These are phyloP conservation scores for Apiospora malaysiana DNA, from an alignment of 2,329 filamentous ascomycete genomes.

Conservation along the genomic window DNA sequence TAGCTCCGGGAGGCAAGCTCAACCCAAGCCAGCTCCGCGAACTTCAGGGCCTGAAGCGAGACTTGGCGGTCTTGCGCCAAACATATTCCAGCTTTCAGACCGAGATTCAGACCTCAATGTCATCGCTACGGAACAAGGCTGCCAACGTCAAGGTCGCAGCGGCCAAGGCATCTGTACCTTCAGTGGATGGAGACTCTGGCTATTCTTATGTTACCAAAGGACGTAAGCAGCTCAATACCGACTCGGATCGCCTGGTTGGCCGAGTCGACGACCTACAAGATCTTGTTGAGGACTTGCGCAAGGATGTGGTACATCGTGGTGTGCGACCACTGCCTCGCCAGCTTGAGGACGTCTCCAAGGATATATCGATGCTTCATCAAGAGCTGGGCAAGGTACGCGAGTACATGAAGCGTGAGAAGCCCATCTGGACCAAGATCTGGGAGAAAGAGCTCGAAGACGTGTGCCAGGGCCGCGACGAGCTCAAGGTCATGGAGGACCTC, in stretches of 20 bases:
- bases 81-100: constrained; percentile 91
- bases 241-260: constrained; percentile 88
- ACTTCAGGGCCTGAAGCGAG: constrained; percentile 81
- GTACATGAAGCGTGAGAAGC: constrained; percentile 89
- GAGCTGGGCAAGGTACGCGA: constrained; percentile 96
- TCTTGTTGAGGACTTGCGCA: constrained; percentile 92
- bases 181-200: constrained; percentile 78
- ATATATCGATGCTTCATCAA: constrained; percentile 79
- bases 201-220: constrained; percentile 84
- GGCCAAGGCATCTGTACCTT: constrained; percentile 71
- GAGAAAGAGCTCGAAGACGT: constrained; percentile 96
- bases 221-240: constrained; percentile 83
- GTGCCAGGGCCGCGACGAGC: constrained; percentile 91
- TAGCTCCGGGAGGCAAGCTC: constrained; percentile 46
- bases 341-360: constrained; percentile 86
- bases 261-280: constrained; percentile 98
- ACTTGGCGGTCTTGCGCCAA: constrained; percentile 89
- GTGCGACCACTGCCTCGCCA: constrained; percentile 90
- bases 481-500: constrained; percentile 95
- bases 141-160: constrained; percentile 78
- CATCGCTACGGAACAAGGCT: constrained; percentile 80
- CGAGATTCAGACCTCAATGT: constrained; percentile 89
- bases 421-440: constrained; percentile 99
- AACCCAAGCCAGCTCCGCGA: constrained; percentile 73
- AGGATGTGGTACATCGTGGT: constrained; percentile 92